Evolutionary conservation across 2,329 filamentous ascomycete species (phyloP).

Genomic region (Cercospora berteroae): DNA sequence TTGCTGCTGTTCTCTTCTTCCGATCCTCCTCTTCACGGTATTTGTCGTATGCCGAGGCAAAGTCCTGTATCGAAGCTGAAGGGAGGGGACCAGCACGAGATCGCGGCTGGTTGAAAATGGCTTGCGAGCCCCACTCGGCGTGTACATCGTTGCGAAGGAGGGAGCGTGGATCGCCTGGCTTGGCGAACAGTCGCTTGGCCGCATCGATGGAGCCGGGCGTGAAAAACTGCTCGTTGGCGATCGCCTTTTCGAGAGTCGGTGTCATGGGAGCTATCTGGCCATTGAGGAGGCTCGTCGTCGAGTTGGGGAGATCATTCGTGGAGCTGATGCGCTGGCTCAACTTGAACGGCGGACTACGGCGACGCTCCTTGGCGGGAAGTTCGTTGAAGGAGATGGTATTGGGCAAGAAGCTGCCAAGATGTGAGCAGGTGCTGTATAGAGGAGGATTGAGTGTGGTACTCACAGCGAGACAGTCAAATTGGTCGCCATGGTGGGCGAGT

Average conservation of each 20-base stretch:
- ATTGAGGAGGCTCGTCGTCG: constrained; percentile 42
- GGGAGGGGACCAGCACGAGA: constrained; percentile 72
- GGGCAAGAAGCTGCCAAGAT: constrained; percentile 70
- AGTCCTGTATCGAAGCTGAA: constrained; percentile 72
- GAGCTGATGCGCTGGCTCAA: constrained; percentile 39
- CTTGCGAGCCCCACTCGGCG: constrained; percentile 68
- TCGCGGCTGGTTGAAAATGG: constrained; percentile 70
- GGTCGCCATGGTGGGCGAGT: constrained; percentile 27
- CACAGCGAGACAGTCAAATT: constrained; percentile 37
- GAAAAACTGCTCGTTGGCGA: constrained; percentile 45
- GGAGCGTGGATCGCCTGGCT: constrained; percentile 48
- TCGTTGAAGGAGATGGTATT: constrained; percentile 84
- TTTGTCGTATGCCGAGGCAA: constrained; percentile 51
- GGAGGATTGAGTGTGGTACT: constrained; percentile 23
- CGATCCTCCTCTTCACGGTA: constrained; percentile 27
- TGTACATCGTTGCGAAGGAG: constrained; percentile 71
- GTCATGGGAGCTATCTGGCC: constrained; percentile 44
- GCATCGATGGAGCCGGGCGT: constrained; percentile 41
- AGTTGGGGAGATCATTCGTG: constrained; percentile 21
- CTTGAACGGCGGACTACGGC: constrained; percentile 27
- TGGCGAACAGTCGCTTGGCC: constrained; percentile 54
- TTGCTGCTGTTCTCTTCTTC: constrained; percentile 9
- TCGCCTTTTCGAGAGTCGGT: constrained; percentile 32
- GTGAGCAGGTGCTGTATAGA: background rate
- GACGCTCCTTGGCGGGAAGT: constrained; percentile 42